These are phyloP conservation scores for Thamnidium elegans DNA, from an alignment of 192 early-diverging fungal species.

Conservation along the genomic window DNA sequence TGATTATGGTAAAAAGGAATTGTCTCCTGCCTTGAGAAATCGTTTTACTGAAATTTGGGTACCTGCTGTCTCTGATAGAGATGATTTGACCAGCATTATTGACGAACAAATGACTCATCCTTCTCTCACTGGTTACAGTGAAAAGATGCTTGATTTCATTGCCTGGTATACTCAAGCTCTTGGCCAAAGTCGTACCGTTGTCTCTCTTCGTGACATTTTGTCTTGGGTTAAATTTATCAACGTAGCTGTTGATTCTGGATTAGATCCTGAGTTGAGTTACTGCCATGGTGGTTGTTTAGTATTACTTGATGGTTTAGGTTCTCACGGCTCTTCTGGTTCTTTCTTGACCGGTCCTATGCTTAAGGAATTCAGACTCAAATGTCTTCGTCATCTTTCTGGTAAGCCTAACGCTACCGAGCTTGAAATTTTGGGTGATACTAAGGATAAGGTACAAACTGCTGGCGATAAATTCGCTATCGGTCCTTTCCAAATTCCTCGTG, in stretches of 20 bases:
- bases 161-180: constrained; percentile 68
- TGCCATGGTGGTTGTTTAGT: constrained; percentile 91
- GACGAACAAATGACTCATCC: constrained; percentile 46
- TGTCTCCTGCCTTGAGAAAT: constrained; percentile 95
- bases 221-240: constrained; percentile 89
- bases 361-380: constrained; percentile 48
- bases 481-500: constrained; percentile 78
- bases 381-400: constrained; percentile 42
- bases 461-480: constrained; percentile 62
- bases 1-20: constrained; percentile 98
- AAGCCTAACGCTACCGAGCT: constrained; percentile 32
- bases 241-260: constrained; percentile 40
- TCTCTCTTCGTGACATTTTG: constrained; percentile 89
- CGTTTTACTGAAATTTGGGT: constrained; percentile 99
- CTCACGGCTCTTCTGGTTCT: constrained; percentile 66
- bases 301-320: constrained; percentile 86
- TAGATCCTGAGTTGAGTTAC: constrained; percentile 56
- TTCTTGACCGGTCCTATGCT: constrained; percentile 44
- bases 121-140: constrained; percentile 41
- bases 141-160: constrained; percentile 78
- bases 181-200: constrained; percentile 50
- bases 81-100: constrained; percentile 73
- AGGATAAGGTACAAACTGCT: constrained; percentile 26
- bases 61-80: constrained; percentile 72
- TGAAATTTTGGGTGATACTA: constrained; percentile 38